Base-by-base conservation (phyloP, 257 asterid species). In the Penstemon barbatus region DNA sequence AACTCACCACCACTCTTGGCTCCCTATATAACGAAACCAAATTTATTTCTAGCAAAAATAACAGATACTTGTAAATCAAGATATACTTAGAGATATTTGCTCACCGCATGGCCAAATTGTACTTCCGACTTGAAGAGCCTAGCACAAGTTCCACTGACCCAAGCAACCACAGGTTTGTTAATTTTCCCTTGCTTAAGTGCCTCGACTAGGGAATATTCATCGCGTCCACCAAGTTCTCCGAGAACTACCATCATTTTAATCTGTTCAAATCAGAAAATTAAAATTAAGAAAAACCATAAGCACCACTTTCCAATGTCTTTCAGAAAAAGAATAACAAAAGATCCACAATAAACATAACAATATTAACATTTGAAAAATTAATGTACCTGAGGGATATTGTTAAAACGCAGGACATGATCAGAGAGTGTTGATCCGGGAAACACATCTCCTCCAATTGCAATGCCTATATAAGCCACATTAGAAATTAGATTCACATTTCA, bases 131-230 rank as follows among this genome's bases (percentile, higher is more conserved):
- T 94, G 86, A 94, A 94, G 76, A 94, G 97, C 43, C 62, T 91
- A 39, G 98, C 99, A 61, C 99, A 93, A 63, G 99, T 93, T 74
- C 99, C 99, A 79, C 99, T 93, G 75, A 93, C 99, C 99, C 99
- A 93, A 66, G 99, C 99, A 73, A 85, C 97, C 53, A 93, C 96
- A 44, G 99, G 97, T 76, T 90, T 93, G 81, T 71, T 88, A 71
- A 93, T 93, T 72, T 87, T 93, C 57, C 99, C 97, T 76, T 90
- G 95, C 82, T 88, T 87, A 60, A 94, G 92, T 73, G 98, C 99
- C 82, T 94, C 99, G 36, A 94, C 98, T 39, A 93, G 78, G 72
- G 96, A 93, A 82, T 94, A 94, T 81, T 94, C 99, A 87, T 94
- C 99, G 74, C 95, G 87, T 49, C 99, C 99, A 71, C 99, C 99